phyloP scores from a whole-genome alignment of 768 basidiomycete species.

The Suillus variegatus region DNA sequence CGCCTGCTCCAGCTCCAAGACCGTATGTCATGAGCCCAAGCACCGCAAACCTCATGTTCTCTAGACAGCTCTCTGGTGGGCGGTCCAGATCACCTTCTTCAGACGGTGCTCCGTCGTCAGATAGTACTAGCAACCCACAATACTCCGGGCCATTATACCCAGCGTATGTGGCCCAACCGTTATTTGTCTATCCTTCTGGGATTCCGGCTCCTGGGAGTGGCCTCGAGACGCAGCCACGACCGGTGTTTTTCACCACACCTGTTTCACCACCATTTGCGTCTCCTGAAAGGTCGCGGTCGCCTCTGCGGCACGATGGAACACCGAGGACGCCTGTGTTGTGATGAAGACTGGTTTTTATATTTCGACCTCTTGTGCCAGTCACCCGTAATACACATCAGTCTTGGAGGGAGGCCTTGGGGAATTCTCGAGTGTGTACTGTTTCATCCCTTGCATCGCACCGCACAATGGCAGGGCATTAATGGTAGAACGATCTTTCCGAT shows the following conservation, averaged over 20 bases:
- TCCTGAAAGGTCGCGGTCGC: constrained; percentile 5
- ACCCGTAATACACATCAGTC: background rate
- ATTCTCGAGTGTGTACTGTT: background rate
- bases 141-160: constrained; percentile 19
- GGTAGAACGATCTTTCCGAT: background rate
- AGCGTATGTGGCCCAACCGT: constrained; percentile 31
- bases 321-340: constrained; percentile 1
- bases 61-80: constrained; percentile 16
- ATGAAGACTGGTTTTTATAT: background rate
- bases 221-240: background rate
- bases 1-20: constrained; percentile 16
- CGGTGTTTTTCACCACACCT: constrained; percentile 4
- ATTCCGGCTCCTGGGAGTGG: constrained; percentile 28
- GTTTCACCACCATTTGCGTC: background rate
- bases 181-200: constrained; percentile 32
- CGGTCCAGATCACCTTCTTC: constrained; percentile 31
- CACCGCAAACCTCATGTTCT: constrained; percentile 28
- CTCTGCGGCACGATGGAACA: background rate
- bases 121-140: constrained; percentile 32
- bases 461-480: background rate
- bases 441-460: background rate
- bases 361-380: background rate
- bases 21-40: constrained; percentile 34
- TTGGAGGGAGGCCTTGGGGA: background rate
- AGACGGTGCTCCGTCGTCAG: constrained; percentile 30